Evolutionary conservation across 2,329 filamentous ascomycete genomes (phyloP), one percentile per base, ranked within the genome.

Genomic region (Fusarium floridanum): DNA sequence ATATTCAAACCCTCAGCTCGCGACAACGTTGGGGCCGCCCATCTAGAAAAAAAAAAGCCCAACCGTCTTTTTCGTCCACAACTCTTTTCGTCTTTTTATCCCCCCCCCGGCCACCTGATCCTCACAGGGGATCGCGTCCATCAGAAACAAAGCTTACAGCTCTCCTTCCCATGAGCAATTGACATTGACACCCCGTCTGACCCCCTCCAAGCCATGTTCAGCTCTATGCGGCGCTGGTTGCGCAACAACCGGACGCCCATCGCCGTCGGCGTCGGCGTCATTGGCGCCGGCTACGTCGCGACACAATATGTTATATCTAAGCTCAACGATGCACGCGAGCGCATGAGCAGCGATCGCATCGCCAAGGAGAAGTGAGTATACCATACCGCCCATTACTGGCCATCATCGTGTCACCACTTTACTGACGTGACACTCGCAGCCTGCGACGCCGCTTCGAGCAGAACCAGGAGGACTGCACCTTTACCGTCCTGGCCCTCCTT

Each of bases 381-480:
- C 43, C 22, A 57, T 27, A 48, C 43, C 22, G 43, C 22, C 39
- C 45, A 62, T 24, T 62, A 29, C 70, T 27, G 32, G 37, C 36
- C 53, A 17, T 11, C 12, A 45, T 36, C 29, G 53, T 59, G 20
- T 22, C 17, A 45, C 24, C 37, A 39, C 27, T 4, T 39, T 50
- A 34, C 24, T 50, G 22, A 32, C 50, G n/a, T 75, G 7, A 75
- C 20, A 53, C 29, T 62, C 41, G 32, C 79, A 98, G 96, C 84
- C 90, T 99, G 71, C 95, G 95, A 61, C 93, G 97, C 68, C 94
- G 97, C 80, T 99, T 99, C 85, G 95, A 98, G 83, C 97, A 99
- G 84, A 99, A 99, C 83, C 97, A 99, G 82, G 96, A 98, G 82
- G 97, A 99, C 84, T 99, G 97, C 85, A 98, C 96, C 57, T 98